Evolutionary conservation across 176 grass and related monocot species (phyloP).

Genomic region (Urochloa ruziziensis): DNA sequence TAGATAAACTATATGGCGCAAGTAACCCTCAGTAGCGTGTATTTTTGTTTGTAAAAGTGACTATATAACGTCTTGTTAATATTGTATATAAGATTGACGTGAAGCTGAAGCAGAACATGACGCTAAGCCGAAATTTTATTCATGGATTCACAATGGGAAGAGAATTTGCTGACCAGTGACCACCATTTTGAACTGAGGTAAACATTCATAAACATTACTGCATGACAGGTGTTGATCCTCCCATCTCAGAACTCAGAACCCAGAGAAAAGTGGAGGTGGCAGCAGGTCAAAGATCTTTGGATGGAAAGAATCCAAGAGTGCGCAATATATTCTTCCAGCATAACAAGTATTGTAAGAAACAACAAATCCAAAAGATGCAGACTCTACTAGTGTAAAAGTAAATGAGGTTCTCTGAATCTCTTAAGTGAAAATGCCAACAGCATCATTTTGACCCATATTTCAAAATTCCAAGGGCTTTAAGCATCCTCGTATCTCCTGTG

Average conservation of each 20-base stretch:
- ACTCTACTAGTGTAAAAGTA: background rate
- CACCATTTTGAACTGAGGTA: background rate
- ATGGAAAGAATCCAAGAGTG: background rate
- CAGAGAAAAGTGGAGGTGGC: background rate
- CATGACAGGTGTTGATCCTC: background rate
- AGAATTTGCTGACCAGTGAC: slow-evolving; percentile 19
- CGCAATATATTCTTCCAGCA: background rate
- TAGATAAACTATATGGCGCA: background rate
- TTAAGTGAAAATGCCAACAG: background rate
- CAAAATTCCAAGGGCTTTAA: background rate
- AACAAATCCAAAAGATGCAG: background rate
- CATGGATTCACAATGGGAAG: background rate
- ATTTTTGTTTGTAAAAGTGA: background rate
- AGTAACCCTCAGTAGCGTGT: background rate
- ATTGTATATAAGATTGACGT: background rate
- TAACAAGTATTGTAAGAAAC: background rate
- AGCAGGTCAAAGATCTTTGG: slow-evolving; percentile 12
- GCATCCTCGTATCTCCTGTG: background rate
- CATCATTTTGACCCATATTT: background rate
- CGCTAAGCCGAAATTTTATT: background rate
- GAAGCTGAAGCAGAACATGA: background rate
- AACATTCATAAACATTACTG: background rate
- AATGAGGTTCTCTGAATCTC: background rate
- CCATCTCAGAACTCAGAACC: background rate
- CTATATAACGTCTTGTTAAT: background rate